phyloP scores from a whole-genome alignment of 352 stramenopile species.

The Globisporangium irregulare region DNA sequence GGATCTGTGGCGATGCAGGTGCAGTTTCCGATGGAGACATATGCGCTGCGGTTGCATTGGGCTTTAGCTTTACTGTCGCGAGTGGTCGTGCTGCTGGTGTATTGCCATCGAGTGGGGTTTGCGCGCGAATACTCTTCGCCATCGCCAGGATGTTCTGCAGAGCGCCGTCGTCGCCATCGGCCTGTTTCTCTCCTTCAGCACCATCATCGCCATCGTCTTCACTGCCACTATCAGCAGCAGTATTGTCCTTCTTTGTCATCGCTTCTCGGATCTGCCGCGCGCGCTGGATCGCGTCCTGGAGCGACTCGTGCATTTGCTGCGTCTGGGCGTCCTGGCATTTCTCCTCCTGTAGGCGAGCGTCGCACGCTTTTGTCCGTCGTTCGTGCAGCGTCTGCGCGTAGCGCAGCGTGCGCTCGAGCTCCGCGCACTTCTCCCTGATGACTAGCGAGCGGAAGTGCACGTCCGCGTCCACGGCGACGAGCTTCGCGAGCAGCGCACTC shows the following conservation, averaged over 20 bases:
- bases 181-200: neutral
- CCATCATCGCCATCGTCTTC: conserved; percentile 10
- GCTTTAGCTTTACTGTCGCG: neutral
- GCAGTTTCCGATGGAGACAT: neutral
- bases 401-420: conserved; percentile 29
- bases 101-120: conserved; percentile 2
- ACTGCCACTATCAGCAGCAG: neutral
- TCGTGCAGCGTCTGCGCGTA: conserved; percentile 15
- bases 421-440: conserved; percentile 35
- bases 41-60: neutral
- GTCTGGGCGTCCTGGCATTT: conserved; percentile 22
- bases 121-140: conserved; percentile 24
- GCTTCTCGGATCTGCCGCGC: conserved; percentile 40
- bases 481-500: conserved; percentile 14
- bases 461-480: conserved; percentile 28
- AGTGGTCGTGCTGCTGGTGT: neutral
- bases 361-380: neutral
- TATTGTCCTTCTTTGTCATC: conserved; percentile 9
- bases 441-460: conserved; percentile 30
- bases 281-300: conserved; percentile 47
- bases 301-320: conserved; percentile 32
- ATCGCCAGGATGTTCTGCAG: conserved; percentile 32
- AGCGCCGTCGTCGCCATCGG: neutral
- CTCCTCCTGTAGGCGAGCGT: conserved; percentile 7
- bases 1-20: conserved; percentile 2